Evolutionary conservation across 352 stramenopile genomes (phyloP), one percentile per base, ranked within the genome.

Genomic region (Phytophthora hybrid): DNA sequence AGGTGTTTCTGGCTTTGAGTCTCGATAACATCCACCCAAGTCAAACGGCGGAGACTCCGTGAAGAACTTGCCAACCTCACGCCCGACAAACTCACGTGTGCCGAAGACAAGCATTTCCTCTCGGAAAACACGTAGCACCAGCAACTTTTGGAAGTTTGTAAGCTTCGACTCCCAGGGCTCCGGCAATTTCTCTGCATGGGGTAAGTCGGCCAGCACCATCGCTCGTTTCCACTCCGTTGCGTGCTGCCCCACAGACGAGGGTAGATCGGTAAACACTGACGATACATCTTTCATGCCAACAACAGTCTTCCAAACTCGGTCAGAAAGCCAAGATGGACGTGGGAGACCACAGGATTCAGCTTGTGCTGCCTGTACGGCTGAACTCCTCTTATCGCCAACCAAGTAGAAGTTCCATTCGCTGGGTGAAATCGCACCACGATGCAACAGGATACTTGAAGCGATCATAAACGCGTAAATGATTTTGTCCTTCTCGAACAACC

Each of bases 401-500:
- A 98, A 63, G 59, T 98, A 97, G 67, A 93, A 96, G 19, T 81
- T 85, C 94, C 94, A 98, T 68, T 98, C 93, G 7, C 39, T 74
- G 3, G 78, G 57, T 1, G 79, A 85, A 63, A 98, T 96, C 0
- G 78, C 76, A 34, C 86, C 87, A 19, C 78, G 77, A 59, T 97
- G 91, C 1, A 96, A 69, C 4, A 95, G 54, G 63, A 98, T 98
- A 39, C 91, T 95, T 19, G 90, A 80, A 3, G 88, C 92, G 46
- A 99, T 98, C 80, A 98, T 97, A 70, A 98, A 97, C 11, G 95
- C 90, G 76, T 97, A 99, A 19, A 98, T 84, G 52, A 99, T 88
- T 76, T 99, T 99, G 80, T 99, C 92, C 59, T 97, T 97, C 73
- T 98, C 96, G 68, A 99, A 99, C 1, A 99, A 74, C 0, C 96